Conservation (phyloP, 140 eudicot species). For the Oenanthe javanica region DNA sequence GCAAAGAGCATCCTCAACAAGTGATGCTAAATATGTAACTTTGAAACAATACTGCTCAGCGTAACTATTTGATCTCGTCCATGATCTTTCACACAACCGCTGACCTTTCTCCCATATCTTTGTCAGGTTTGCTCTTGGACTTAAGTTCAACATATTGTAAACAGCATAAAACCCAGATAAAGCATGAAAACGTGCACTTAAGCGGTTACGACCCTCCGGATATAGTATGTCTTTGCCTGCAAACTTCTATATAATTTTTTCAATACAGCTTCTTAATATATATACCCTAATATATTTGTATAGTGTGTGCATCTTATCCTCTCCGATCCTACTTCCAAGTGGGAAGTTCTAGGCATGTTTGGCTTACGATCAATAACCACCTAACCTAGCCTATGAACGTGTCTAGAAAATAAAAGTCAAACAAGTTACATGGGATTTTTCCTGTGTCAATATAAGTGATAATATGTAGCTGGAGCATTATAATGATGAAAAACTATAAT, state of each 20-base stretch:
- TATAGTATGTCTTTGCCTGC: constrained; percentile 43
- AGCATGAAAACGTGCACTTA: constrained; percentile 59
- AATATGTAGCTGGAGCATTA: background rate
- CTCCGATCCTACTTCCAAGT: background rate
- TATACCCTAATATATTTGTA: too few relatives aligned
- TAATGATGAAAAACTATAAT: background rate
- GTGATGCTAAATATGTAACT: constrained; percentile 61
- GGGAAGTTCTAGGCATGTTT: background rate
- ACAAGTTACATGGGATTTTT: background rate
- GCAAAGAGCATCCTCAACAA: constrained; percentile 56
- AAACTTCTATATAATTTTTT: background rate
- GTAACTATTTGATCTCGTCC: constrained; percentile 32
- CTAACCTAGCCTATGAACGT: background rate
- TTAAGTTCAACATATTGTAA: constrained; percentile 47
- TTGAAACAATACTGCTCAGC: constrained; percentile 60
- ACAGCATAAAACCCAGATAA: constrained; percentile 84
- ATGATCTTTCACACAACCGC: constrained; percentile 44
- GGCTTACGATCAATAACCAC: background rate
- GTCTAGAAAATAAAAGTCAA: background rate
- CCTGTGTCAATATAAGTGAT: background rate
- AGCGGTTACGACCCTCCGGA: constrained; percentile 17
- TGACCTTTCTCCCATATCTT: constrained; percentile 59
- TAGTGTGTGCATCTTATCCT: background rate
- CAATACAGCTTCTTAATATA: background rate
- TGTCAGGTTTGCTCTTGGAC: constrained; percentile 43